Conservation (phyloP, 495 filamentous ascomycete genomes). For the Penicillium daleae region DNA sequence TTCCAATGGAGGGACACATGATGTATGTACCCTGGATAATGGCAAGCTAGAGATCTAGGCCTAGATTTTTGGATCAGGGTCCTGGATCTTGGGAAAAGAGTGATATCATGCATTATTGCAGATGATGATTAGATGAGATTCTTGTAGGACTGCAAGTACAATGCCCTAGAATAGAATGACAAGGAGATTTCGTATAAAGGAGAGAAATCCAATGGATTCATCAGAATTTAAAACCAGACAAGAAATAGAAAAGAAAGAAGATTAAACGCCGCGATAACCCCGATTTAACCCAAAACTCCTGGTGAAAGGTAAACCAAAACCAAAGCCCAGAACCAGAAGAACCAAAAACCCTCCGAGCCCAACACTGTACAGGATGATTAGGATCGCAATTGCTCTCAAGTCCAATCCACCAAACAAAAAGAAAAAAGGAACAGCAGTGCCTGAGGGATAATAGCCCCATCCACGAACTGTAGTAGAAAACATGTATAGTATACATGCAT, state of each 20-base stretch:
- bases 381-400: constrained; percentile 23
- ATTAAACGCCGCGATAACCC: constrained; percentile 15
- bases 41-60: too few relatives aligned
- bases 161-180: too few relatives aligned
- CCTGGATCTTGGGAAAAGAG: not conserved
- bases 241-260: constrained; percentile 13
- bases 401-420: constrained; percentile 7
- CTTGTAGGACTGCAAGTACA: not conserved
- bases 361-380: constrained; percentile 34
- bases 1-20: too few relatives aligned
- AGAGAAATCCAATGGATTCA: constrained; percentile 3
- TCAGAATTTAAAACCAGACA: constrained; percentile 1
- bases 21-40: too few relatives aligned
- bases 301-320: not conserved
- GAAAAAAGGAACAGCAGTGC: not conserved
- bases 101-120: not conserved
- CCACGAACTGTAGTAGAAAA: constrained; percentile 19
- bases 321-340: not conserved
- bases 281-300: constrained; percentile 20
- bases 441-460: constrained; percentile 27
- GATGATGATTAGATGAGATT: not conserved
- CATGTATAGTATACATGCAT: constrained; percentile 47
- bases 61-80: constrained; percentile 1
- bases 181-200: constrained; percentile 7
- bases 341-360: constrained; percentile 13